Evolutionary conservation across 1,284 basidiomycete genomes (phyloP).

Genomic region (Ustilago bromivora): DNA sequence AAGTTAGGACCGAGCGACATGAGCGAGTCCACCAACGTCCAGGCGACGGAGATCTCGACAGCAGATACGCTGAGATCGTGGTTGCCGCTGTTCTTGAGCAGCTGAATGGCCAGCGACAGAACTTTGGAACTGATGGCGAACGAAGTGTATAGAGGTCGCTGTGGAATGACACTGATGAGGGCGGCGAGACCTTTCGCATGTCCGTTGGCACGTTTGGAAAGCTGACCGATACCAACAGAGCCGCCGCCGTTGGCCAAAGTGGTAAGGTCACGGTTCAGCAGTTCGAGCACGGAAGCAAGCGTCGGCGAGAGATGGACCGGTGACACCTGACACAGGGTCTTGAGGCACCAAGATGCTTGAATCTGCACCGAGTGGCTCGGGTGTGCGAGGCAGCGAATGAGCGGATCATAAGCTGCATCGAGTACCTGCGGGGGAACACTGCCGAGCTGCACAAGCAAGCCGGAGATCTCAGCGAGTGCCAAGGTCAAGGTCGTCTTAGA

Average conservation of each 20-base stretch:
- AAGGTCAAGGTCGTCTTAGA: conserved; percentile 80
- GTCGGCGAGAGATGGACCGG: conserved; percentile 85
- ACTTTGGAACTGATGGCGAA: conserved; percentile 92
- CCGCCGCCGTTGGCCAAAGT: conserved; percentile 69
- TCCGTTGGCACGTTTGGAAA: conserved; percentile 83
- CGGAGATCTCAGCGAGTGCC: conserved; percentile 84
- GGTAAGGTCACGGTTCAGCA: conserved; percentile 82
- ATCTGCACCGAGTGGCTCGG: conserved; percentile 88
- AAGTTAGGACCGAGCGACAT: conserved; percentile 95
- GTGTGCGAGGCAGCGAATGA: conserved; percentile 86
- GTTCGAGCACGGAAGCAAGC: conserved; percentile 80
- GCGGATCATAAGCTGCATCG: conserved; percentile 86
- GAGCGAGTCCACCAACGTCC: conserved; percentile 89
- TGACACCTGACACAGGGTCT: conserved; percentile 88
- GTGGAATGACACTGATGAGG: conserved; percentile 85
- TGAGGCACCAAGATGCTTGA: conserved; percentile 85
- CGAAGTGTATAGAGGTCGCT: conserved; percentile 91
- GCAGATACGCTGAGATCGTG: conserved; percentile 86
- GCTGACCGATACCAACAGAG: conserved; percentile 73
- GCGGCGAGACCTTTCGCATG: conserved; percentile 89
- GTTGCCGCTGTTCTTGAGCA: conserved; percentile 89
- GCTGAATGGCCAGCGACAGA: conserved; percentile 87
- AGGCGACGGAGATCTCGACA: conserved; percentile 91
- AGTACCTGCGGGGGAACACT: conserved; percentile 90
- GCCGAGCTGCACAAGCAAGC: conserved; percentile 87